Evolutionary conservation across 2,329 filamentous ascomycete species (phyloP), one percentile per base, ranked within the genome.

Genomic region (Beauveria caledonica): DNA sequence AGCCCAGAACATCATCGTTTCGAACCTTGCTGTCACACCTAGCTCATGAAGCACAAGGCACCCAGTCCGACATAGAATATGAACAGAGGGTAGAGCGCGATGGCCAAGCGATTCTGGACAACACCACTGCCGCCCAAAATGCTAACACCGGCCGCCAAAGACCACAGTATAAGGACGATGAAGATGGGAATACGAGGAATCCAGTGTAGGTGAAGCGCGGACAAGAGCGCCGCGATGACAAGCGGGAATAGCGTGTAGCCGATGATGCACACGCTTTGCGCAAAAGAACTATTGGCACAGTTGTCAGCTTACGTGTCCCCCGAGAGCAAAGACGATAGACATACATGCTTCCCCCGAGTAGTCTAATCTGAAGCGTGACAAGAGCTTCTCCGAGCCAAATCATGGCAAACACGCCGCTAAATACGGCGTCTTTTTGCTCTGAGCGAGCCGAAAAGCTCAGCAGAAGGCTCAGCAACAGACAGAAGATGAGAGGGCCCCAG

Each of bases 211-310:
- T 85, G 81, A 36, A 99, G 71, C 1, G 93, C 93, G 60, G 92
- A 96, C 64, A 99, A 84, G 56, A 97, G 78, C 1, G 93, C 86
- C 8, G 95, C 95, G 66, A 99, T 89, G 67, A 97, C 94, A 58
- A 99, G 84, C 2, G 94, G 94, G 77, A 99, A 99, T 60, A 99
- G 84, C 1, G 94, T 99, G 75, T 99, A 99, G 50, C 94, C 94
- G 71, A 99, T 99, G 68, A 99, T 95, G 74, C 92, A 97, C 66
- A 99, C 85, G 61, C 92, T 96, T 75, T 99, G 94, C 70, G 96
- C 94, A 74, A 99, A 99, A 19, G 94, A 97, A 69, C 93, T 97
- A 71, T 55, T 29, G 13, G 39, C 3, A 51, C 21, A 46, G 50
- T 19, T 36, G 63, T 70, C 65, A 72, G 69, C 52, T 60, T 61